Base-by-base conservation (phyloP, 2,329 filamentous ascomycete species). In the Aurifilum marmelostoma region DNA sequence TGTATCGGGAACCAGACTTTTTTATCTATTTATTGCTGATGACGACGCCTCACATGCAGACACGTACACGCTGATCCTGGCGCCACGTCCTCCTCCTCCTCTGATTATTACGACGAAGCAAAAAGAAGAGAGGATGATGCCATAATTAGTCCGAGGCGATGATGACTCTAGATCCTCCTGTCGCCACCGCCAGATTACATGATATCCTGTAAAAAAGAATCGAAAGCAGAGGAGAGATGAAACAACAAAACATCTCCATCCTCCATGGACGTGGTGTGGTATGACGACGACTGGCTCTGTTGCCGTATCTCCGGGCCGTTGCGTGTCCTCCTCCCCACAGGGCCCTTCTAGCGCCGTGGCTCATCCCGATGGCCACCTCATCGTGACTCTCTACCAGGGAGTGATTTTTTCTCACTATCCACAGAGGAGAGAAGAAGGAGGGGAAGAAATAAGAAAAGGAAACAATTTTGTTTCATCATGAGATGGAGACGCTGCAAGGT, bases 351-450 rank as follows among this genome's bases (percentile, higher is more conserved):
- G 43, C 8, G 32, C 29, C 56, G 56, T 37, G 32, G 29, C 56
- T 59, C 56, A 59, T 59, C 32, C 56, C 29, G 56, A 59, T 12
- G 32, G 29, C 21, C 29, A 59, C 32, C 56, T 59, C 56, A 56
- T 56, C 52, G 52, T 56, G 52, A 56, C 27, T n/a, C 24, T 54
- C 50, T n/a, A 54, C 50, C 50, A 27, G n/a, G n/a, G n/a, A n/a
- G n/a, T n/a, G n/a, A n/a, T n/a, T n/a, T n/a, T n/a, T n/a, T n/a
- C n/a, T n/a, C n/a, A n/a, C n/a, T n/a, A n/a, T 47, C 43, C 43
- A n/a, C 21, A 47, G 21, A 47, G 21, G 21, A n/a, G 9, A n/a
- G 18, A 34, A 8, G 16, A 58, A 34, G 29, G 24, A 4, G 12
- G 29, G 54, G 16, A 18, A 29, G 50, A 12, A 11, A n/a, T 6